Percentiles rank a stretch among this genome's conserved stretches.
Evolutionary conservation across 2,329 filamentous ascomycete genomes (phyloP).

Genomic region (Cadophora gregata): DNA sequence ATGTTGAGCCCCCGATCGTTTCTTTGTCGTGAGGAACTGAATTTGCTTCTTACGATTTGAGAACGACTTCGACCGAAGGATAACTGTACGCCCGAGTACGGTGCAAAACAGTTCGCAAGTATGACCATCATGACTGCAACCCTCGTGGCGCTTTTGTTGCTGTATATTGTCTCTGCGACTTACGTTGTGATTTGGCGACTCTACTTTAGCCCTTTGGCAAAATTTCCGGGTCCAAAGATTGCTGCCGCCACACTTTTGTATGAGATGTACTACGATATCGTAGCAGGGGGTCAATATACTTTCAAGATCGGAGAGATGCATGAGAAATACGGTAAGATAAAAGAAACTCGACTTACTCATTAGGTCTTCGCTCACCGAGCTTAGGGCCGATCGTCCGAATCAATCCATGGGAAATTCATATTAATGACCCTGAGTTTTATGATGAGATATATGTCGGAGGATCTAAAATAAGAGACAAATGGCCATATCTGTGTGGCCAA

Average conservation of each 20-base stretch:
- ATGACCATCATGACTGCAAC: not conserved
- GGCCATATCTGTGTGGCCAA: constrained; percentile 20
- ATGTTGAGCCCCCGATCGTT: no score
- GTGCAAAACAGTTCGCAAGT: no score
- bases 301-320: constrained; percentile 52
- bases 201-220: constrained; percentile 39
- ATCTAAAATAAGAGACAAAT: constrained; percentile 14
- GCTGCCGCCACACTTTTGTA: constrained; percentile 34
- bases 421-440: constrained; percentile 38
- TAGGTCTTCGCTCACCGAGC: not conserved
- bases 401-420: constrained; percentile 41
- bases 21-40: no score
- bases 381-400: constrained; percentile 40
- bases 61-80: no score
- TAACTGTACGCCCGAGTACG: no score
- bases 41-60: no score
- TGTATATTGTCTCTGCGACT: not conserved
- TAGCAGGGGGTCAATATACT: constrained; percentile 49
- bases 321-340: constrained; percentile 50
- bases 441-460: constrained; percentile 36
- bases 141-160: no score
- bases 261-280: constrained; percentile 49
- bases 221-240: constrained; percentile 39
- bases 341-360: constrained; percentile 44
- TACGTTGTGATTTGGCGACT: constrained; percentile 28